These are phyloP conservation scores for Sabuloglossum arenarium DNA, from an alignment of 495 filamentous ascomycete species.

Conservation along the genomic window DNA sequence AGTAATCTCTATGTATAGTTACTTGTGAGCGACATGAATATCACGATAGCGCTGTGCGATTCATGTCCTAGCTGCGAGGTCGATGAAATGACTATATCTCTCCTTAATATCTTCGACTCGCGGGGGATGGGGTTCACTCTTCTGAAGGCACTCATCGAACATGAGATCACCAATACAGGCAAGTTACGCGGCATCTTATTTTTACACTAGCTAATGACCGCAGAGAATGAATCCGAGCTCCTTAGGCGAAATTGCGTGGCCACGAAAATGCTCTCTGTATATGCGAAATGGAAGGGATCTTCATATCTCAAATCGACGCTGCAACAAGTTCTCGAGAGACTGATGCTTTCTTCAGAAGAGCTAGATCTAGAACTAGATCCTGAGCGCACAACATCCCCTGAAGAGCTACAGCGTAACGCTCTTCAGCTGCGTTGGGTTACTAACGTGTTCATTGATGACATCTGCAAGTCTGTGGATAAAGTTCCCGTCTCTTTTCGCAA, in stretches of 20 bases:
- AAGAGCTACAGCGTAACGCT: conserved; percentile 38
- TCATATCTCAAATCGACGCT: conserved; percentile 39
- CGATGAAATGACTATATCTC: conserved; percentile 40
- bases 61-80: conserved; percentile 42
- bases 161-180: conserved; percentile 42
- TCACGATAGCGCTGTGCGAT: conserved; percentile 38
- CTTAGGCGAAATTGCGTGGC: conserved; percentile 41
- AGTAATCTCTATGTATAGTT: conserved; percentile 16
- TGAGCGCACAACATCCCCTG: conserved; percentile 27
- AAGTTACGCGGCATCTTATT: neutral
- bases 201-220: neutral
- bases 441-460: conserved; percentile 45
- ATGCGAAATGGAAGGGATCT: conserved; percentile 45
- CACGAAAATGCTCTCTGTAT: conserved; percentile 47
- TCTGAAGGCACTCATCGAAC: conserved; percentile 39
- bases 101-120: conserved; percentile 46
- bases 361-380: conserved; percentile 45
- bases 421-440: conserved; percentile 36
- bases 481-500: conserved; percentile 41
- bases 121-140: conserved; percentile 36
- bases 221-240: conserved; percentile 41
- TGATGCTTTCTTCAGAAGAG: conserved; percentile 37
- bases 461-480: conserved; percentile 32
- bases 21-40: conserved; percentile 32
- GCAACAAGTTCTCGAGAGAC: conserved; percentile 36